phyloP scores from a whole-genome alignment of 495 filamentous ascomycete species.

The Astrothelium macrocarpum region DNA sequence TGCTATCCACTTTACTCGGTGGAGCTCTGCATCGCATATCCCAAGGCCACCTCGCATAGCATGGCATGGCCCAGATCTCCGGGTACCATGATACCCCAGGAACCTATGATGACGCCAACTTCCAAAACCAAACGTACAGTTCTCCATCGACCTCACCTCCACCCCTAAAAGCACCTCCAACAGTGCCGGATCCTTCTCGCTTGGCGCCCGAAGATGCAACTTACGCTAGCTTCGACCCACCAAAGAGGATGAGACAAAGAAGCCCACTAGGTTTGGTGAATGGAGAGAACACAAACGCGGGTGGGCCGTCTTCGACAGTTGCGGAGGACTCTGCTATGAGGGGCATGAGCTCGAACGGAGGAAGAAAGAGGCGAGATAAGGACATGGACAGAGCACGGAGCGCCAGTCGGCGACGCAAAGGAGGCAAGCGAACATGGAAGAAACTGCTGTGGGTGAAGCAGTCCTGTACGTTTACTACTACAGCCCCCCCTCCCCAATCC shows the following conservation, averaged over 20 bases:
- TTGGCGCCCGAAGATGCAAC: constrained; percentile 82
- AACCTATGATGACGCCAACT: background rate
- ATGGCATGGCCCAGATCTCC: background rate
- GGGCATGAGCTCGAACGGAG: background rate
- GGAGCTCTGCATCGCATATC: too few species aligned
- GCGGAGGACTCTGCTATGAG: constrained; percentile 20
- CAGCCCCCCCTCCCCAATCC: background rate
- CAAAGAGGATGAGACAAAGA: constrained; percentile 36
- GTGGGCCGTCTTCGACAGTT: constrained; percentile 27
- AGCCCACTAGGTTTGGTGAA: constrained; percentile 21
- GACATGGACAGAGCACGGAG: constrained; percentile 45
- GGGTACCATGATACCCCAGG: background rate
- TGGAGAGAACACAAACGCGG: constrained; percentile 9
- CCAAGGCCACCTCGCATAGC: too few species aligned
- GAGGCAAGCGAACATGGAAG: constrained; percentile 58
- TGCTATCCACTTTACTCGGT: background rate
- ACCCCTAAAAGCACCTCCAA: background rate
- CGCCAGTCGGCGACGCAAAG: constrained; percentile 50
- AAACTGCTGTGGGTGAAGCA: constrained; percentile 98
- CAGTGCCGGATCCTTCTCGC: constrained; percentile 37
- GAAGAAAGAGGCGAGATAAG: constrained; percentile 30
- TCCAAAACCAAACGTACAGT: background rate
- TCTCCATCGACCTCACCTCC: background rate
- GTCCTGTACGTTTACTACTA: constrained; percentile 52
- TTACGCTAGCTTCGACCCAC: constrained; percentile 47